Evolutionary conservation across 768 basidiomycete species (phyloP), one percentile per base, ranked within the genome.

Genomic region (Trametes coccinea): DNA sequence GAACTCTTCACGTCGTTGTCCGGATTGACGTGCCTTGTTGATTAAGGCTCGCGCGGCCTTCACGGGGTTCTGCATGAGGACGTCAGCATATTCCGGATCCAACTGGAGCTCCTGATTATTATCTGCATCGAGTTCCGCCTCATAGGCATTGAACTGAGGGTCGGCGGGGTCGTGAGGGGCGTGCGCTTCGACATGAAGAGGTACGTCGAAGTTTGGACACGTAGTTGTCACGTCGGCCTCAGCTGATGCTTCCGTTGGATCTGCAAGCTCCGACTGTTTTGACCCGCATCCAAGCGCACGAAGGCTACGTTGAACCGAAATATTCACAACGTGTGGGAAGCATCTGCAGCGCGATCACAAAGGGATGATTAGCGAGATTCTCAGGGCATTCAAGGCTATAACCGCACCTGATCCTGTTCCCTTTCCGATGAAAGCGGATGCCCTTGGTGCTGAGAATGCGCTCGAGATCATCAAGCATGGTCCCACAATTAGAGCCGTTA

Each of bases 401-500:
- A 37, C 34, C 30, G 3, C 33, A 50, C 50, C 34, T 34, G 16
- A 51, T 33, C 5, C 50, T 16, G 33, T 51, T 51, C 4, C 50
- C 50, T 16, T 16, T 34, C 14, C 34, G 31, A n/a, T 34, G 50
- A 16, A 51, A 51, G 33, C 33, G 34, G 69, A 67, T 10, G 56
- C 57, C 6, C 33, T 33, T 59, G 74, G 73, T 3, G 56, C 8
- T 3, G 64, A 51, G 50, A 49, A 67, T 49, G 3, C 49, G 4
- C 31, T 54, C 68, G 3, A 76, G 54, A 34, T 56, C 63, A 40
- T 65, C 66, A 72, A 78, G 73, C 46, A 71, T 66, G 3, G 76
- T 75, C 34, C 73, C 65, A 56, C 72, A 73, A 46, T 75, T 77
- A 9, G 72, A 72, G 2, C 76, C 76, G 64, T 77, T 78, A 56